phyloP scores from a whole-genome alignment of 148 eudicot species.

The Persicaria maculosa region DNA sequence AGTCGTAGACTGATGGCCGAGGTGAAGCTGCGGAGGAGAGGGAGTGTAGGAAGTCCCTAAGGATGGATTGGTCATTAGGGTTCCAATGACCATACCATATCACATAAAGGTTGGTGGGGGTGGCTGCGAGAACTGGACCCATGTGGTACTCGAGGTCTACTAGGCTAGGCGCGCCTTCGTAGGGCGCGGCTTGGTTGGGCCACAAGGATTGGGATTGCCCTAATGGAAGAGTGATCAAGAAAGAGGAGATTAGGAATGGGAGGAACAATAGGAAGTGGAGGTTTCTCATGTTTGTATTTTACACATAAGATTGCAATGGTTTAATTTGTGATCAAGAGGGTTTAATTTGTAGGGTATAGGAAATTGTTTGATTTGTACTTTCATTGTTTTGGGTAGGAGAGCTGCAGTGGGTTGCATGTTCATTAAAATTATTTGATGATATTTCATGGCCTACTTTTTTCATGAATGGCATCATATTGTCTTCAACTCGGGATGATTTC shows the following conservation, averaged over 20 bases:
- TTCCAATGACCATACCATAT: slow-evolving; percentile 89
- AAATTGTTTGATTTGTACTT: no score
- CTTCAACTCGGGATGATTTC: no score
- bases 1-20: slow-evolving; percentile 56
- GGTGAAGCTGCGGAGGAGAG: slow-evolving; percentile 46
- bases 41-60: slow-evolving; percentile 71
- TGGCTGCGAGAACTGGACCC: slow-evolving; percentile 85
- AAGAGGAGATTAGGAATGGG: not conserved
- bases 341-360: no score
- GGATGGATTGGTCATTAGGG: slow-evolving; percentile 51
- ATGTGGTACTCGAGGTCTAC: slow-evolving; percentile 76
- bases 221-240: slow-evolving; percentile 4
- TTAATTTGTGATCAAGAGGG: no score
- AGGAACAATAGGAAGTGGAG: not conserved
- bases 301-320: no score
- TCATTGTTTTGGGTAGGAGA: no score
- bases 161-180: slow-evolving; percentile 72
- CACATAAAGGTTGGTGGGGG: slow-evolving; percentile 52
- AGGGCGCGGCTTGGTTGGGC: slow-evolving; percentile 10
- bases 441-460: no score
- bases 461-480: no score
- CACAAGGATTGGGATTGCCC: not conserved
- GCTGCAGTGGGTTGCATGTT: no score
- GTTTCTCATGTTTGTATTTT: not conserved
- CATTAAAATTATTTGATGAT: no score